These are phyloP conservation scores for Penicillium polonicum DNA, from an alignment of 2,329 filamentous ascomycete species.

Conservation along the genomic window DNA sequence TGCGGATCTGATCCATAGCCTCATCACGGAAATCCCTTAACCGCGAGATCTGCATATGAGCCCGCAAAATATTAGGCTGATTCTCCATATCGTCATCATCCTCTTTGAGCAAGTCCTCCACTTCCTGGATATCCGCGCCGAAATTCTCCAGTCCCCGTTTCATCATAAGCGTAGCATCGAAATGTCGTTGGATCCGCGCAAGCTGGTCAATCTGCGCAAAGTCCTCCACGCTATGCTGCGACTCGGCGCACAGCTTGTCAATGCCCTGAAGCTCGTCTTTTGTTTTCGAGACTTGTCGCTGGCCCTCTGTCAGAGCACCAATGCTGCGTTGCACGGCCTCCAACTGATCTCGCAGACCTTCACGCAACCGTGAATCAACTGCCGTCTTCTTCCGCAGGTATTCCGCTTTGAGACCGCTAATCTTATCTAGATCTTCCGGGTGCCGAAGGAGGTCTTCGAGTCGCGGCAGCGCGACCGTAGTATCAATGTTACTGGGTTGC, in stretches of 20 bases:
- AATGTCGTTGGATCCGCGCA: conserved; percentile 73
- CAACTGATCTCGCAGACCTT: conserved; percentile 85
- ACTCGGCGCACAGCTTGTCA: conserved; percentile 93
- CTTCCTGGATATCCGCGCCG: conserved; percentile 68
- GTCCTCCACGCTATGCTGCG: conserved; percentile 95
- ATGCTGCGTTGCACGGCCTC: conserved; percentile 94
- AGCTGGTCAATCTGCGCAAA: conserved; percentile 76
- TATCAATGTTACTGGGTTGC: conserved; percentile 48
- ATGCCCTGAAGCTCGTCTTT: conserved; percentile 99
- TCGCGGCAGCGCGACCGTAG: conserved; percentile 66
- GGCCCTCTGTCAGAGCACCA: conserved; percentile 80
- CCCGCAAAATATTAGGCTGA: conserved; percentile 85
- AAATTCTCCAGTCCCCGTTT: conserved; percentile 86
- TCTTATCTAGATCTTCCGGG: conserved; percentile 96
- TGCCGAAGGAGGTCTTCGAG: conserved; percentile 91
- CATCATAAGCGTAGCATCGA: conserved; percentile 91
- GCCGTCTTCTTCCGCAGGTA: conserved; percentile 91
- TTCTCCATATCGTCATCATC: conserved; percentile 84
- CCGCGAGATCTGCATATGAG: conserved; percentile 89
- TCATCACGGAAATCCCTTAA: conserved; percentile 92
- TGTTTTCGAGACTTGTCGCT: conserved; percentile 86
- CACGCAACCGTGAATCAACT: conserved; percentile 85
- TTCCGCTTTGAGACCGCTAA: conserved; percentile 82
- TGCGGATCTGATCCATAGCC: conserved; percentile 91
- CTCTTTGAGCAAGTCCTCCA: conserved; percentile 75